Percentiles rank a stretch among this genome's conserved stretches.
These are phyloP conservation scores for Drosera spatulata DNA, from an alignment of 179 eudicot genomes.

Conservation along the genomic window DNA sequence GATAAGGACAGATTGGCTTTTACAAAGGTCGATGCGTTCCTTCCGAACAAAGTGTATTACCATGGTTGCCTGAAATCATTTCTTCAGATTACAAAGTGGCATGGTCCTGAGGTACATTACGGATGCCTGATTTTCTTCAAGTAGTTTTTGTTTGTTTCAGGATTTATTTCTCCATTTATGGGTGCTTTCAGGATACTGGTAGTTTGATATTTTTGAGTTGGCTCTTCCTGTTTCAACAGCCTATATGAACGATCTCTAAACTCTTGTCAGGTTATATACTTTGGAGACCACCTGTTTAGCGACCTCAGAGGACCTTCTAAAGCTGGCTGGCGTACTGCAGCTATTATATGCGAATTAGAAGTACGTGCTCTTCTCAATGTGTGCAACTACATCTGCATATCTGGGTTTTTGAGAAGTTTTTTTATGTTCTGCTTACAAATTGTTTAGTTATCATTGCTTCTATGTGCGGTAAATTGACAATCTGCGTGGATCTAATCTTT, in stretches of 20 bases:
- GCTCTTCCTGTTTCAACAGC: too few relatives aligned
- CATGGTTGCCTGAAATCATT: constrained; percentile 95
- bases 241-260: too few relatives aligned
- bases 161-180: too few relatives aligned
- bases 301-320: constrained; percentile 96
- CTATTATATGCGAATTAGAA: constrained; percentile 85
- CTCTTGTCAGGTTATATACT: constrained; percentile 74
- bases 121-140: neutral
- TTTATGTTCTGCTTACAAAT: too few relatives aligned
- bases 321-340: constrained; percentile 99
- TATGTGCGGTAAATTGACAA: neutral
- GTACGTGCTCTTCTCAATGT: constrained; percentile 22
- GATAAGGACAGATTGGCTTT: constrained; percentile 80
- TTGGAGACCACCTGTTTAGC: constrained; percentile 96
- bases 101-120: constrained; percentile 78
- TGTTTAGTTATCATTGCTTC: neutral
- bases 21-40: constrained; percentile 84
- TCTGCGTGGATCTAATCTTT: too few relatives aligned
- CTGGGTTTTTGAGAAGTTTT: constrained; percentile 5
- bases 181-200: too few relatives aligned
- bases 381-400: neutral
- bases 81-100: constrained; percentile 93
- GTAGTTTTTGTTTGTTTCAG: too few relatives aligned
- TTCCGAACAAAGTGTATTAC: constrained; percentile 76
- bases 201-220: too few relatives aligned